Evolutionary conservation across 2,329 filamentous ascomycete species (phyloP), one percentile per base, ranked within the genome.

Genomic region (Tolypocladium nubicola): DNA sequence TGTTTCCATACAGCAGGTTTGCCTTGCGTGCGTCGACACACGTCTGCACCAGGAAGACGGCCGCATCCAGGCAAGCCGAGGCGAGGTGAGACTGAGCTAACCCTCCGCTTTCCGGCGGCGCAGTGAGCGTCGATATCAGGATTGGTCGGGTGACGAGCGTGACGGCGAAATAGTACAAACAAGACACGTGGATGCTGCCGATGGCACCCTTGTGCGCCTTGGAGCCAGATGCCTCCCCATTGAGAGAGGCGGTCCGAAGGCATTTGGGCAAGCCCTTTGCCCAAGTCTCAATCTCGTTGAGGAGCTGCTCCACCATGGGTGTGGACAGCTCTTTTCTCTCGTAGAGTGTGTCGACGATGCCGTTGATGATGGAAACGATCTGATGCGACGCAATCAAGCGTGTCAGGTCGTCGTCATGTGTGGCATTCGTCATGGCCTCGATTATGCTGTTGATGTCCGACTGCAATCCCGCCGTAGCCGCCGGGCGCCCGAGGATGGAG

Each of bases 81-180:
- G 80, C 78, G 19, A 84, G 68, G 21, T 71, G 65, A 4, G 61
- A 67, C 19, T 68, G 66, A 54, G 64, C 58, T n/a, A 62, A 43
- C n/a, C 66, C 62, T 0, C 64, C 38, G 57, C 64, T 54, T 54
- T 69, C 54, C 49, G 72, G 52, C 52, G 71, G 71, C 52, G 75
- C 63, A 5, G 76, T 76, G 1, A 83, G 66, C 3, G 74, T 71
- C 14, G 75, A 78, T 30, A 83, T 79, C 10, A 85, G 65, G 35
- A 84, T 78, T 0, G 80, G 81, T 1, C 81, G 71, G 0, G 80
- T 83, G 3, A 80, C 78, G 0, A 84, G 65, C 23, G 81, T 83
- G 0, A 84, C 78, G 0, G 80, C 78, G 56, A 83, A 81, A 61
- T 84, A 83, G 61, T 84, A 84, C 0, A 78, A 69, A 57, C 80